Base-by-base conservation (phyloP, 495 filamentous ascomycete species). In the Penicillium mononematosum region DNA sequence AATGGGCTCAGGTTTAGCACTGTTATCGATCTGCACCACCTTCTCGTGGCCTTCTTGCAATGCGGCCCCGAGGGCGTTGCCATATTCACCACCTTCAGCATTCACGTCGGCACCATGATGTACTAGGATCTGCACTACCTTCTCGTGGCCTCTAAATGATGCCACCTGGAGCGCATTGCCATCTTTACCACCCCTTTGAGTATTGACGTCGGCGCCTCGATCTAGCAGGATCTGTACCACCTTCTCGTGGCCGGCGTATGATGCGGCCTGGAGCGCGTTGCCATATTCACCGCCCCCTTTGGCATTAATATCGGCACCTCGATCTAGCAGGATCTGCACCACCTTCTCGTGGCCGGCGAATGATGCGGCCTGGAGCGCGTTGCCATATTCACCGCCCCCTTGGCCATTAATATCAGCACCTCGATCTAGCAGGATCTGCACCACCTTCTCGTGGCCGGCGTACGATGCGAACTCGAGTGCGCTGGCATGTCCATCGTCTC, bases 101-200 rank as follows among this genome's bases (percentile, higher is more conserved):
- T 64, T 60, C 9, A 60, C 56, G 25, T 65, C 48, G 12, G 65
- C 63, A 45, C 63, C 67, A n/a, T 48, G 20, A 20, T 64, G 64
- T 3, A 70, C 47, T n/a, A 73, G 66, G 25, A 62, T 36, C 32
- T 69, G 57, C 11, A 68, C 68, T 8, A 67, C 39, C 24, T 57
- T 58, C 19, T 60, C 38, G 42, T 68, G 46, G 29, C 64, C 67
- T n/a, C 1, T 5, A 7, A 0, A 4, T 34, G 51, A 44, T 42
- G 59, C 59, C 12, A 43, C 47, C 34, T 58, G 47, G 22, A 62
- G 55, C 27, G 60, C 55, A 55, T 44, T 56, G 22, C 60, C 52
- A 19, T 31, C 49, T 4, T 2, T 8, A 43, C 39, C 50, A 38
- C 32, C 50, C 25, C 43, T 52, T 44, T 63, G 50, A 43, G 55